phyloP scores from a whole-genome alignment of 2,329 filamentous ascomycete genomes.

The Aspergillus sp. region DNA sequence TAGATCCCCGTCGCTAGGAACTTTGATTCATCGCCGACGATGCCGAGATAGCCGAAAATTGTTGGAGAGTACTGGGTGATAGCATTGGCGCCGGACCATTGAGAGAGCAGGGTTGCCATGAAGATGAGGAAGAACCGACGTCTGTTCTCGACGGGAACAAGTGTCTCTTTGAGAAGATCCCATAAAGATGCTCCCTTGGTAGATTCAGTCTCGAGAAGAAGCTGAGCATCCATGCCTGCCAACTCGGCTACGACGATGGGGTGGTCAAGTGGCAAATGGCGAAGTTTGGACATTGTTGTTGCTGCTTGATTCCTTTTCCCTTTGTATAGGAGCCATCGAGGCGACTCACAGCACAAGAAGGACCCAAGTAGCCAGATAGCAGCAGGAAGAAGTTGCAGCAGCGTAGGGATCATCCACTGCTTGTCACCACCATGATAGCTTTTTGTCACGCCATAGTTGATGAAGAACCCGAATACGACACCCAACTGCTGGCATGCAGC shows the following conservation, averaged over 20 bases:
- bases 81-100: slow-evolving; percentile 46
- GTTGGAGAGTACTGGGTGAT: slow-evolving; percentile 47
- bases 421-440: slow-evolving; percentile 11
- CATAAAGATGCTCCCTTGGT: slow-evolving; percentile 28
- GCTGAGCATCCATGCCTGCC: slow-evolving; percentile 24
- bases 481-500: slow-evolving; percentile 20
- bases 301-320: slow-evolving; percentile 15
- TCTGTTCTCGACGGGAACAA: slow-evolving; percentile 37
- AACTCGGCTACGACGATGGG: slow-evolving; percentile 27
- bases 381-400: slow-evolving; percentile 18
- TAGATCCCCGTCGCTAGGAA: slow-evolving; percentile 46
- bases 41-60: slow-evolving; percentile 40
- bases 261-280: slow-evolving; percentile 36
- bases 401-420: slow-evolving; percentile 23
- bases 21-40: slow-evolving; percentile 26
- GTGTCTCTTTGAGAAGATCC: slow-evolving; percentile 35
- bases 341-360: slow-evolving; percentile 18
- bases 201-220: slow-evolving; percentile 35
- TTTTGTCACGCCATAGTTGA: slow-evolving; percentile 20
- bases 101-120: slow-evolving; percentile 39
- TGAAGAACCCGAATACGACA: slow-evolving; percentile 19
- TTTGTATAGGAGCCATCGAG: slow-evolving; percentile 18
- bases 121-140: slow-evolving; percentile 40
- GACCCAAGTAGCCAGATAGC: slow-evolving; percentile 14
- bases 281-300: slow-evolving; percentile 25